Evolutionary conservation across 2,329 filamentous ascomycete species (phyloP), one percentile per base, ranked within the genome.

Genomic region (Dactylellina parvicollis): DNA sequence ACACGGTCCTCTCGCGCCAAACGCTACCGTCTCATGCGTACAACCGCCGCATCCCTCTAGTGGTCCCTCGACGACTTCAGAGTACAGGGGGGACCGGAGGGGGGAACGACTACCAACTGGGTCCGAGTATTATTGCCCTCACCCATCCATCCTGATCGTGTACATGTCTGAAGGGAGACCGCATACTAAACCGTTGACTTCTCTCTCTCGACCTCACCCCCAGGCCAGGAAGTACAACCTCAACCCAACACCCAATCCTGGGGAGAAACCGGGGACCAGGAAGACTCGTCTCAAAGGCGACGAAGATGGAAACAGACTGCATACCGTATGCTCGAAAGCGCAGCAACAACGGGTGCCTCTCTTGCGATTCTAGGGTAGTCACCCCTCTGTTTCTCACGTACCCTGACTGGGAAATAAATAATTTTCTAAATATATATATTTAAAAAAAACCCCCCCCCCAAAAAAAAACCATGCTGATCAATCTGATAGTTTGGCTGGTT

Each of bases 321-420:
- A 5, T 81, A 83, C 38, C 91, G 89, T 79, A 91, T 92, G 87
- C 81, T 88, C 60, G 91, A 94, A 80, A 84, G 89, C 4, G 90
- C 90, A 1, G 88, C 88, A 7, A 92, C 91, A 0, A 92, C 90
- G 0, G 85, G 92, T 71, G 89, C 90, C 24, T 92, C 89, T 20
- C 89, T 94, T 64, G 77, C 89, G 9, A 87, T 94, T 14, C 82
- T 94, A 30, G 91, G 88, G 76, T 82, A 85, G 16, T 87, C 12
- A 24, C 24, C 36, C 12, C n/a, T 16, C 22, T 2, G 7, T 9
- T 14, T 30, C 20, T 1, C 14, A 4, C 16, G 40, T 32, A n/a
- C 14, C n/a, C 22, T 24, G 16, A 30, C 16, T 16, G n/a, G 14
- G 9, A 22, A 12, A 20, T 55, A 12, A 22, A 26, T 5, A 32